A percentile compares a stretch with the other conserved stretches of the same genome.
Conservation (phyloP, 1,139 yeast species). For the Diutina mesorugosa region DNA sequence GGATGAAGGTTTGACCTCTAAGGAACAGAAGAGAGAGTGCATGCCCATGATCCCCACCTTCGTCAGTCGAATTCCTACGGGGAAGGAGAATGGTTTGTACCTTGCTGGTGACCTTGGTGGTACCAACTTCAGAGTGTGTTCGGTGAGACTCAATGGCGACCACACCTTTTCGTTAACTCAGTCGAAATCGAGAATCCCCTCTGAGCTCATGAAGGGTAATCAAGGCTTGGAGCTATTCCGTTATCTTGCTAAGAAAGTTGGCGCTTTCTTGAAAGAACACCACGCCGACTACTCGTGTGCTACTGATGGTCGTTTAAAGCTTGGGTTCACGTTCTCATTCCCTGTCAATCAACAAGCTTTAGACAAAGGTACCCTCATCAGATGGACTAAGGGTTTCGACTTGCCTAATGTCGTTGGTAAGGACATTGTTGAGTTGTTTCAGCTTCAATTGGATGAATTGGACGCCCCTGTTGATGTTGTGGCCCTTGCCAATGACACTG, state of each 20-base stretch:
- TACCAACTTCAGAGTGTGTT: constrained; percentile 81
- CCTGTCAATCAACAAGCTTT: constrained; percentile 81
- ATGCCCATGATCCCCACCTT: constrained; percentile 88
- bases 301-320: constrained; percentile 26
- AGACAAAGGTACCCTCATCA: constrained; percentile 62
- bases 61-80: constrained; percentile 71
- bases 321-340: constrained; percentile 89
- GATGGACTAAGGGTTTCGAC: constrained; percentile 94
- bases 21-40: constrained; percentile 25
- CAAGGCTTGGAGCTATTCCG: constrained; percentile 47
- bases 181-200: constrained; percentile 62
- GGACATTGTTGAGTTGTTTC: constrained; percentile 67
- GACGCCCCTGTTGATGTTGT: constrained; percentile 60
- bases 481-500: constrained; percentile 90
- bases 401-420: constrained; percentile 73
- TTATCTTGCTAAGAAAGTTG: constrained; percentile 60
- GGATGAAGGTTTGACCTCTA: constrained; percentile 39
- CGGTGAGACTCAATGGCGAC: constrained; percentile 68
- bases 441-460: constrained; percentile 46
- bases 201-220: constrained; percentile 48
- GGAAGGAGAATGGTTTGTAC: constrained; percentile 64
- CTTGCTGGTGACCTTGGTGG: constrained; percentile 86
- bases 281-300: constrained; percentile 31
- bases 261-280: constrained; percentile 47
- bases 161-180: constrained; percentile 65